A percentile compares a stretch with the other conserved stretches of the same genome.
Evolutionary conservation across 257 asterid species (phyloP).

Genomic region (Solanum commersonii): DNA sequence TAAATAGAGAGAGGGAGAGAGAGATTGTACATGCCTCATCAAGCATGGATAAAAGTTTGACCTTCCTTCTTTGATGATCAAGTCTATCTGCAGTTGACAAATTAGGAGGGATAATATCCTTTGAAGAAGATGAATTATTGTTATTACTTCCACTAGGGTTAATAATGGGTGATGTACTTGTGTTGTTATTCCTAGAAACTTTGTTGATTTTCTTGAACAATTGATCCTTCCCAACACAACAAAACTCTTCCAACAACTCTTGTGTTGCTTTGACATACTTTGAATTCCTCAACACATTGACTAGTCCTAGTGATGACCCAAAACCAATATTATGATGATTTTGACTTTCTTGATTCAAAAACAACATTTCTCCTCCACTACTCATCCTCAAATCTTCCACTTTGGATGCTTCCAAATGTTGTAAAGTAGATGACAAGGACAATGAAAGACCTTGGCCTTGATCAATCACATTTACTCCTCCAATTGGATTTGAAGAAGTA

Average conservation of each 20-base stretch:
- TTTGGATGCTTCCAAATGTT: constrained; percentile 58
- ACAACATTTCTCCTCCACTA: constrained; percentile 47
- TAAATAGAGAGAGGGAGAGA: not conserved
- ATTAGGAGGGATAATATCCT: constrained; percentile 44
- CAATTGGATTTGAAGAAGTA: constrained; percentile 24
- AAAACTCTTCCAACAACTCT: constrained; percentile 80
- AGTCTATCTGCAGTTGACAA: constrained; percentile 74
- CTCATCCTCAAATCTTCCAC: constrained; percentile 61
- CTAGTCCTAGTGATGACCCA: constrained; percentile 38
- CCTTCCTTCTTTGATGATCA: constrained; percentile 93
- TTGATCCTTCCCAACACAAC: constrained; percentile 77
- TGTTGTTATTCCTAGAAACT: constrained; percentile 14
- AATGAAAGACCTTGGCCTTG: constrained; percentile 77
- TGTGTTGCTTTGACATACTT: constrained; percentile 76
- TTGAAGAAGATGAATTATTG: constrained; percentile 39
- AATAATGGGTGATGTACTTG: constrained; percentile 4
- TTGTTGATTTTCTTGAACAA: constrained; percentile 49
- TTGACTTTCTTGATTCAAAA: constrained; percentile 47
- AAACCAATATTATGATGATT: constrained; percentile 27
- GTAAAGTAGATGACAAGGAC: constrained; percentile 66
- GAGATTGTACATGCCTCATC: constrained; percentile 69
- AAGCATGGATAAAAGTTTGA: constrained; percentile 89
- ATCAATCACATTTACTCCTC: constrained; percentile 24
- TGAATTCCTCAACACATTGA: constrained; percentile 52
- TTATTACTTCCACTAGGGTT: constrained; percentile 15